Base-by-base conservation (phyloP, 805 yeast species). In the Sugiyamaella boreocaroliniensis region DNA sequence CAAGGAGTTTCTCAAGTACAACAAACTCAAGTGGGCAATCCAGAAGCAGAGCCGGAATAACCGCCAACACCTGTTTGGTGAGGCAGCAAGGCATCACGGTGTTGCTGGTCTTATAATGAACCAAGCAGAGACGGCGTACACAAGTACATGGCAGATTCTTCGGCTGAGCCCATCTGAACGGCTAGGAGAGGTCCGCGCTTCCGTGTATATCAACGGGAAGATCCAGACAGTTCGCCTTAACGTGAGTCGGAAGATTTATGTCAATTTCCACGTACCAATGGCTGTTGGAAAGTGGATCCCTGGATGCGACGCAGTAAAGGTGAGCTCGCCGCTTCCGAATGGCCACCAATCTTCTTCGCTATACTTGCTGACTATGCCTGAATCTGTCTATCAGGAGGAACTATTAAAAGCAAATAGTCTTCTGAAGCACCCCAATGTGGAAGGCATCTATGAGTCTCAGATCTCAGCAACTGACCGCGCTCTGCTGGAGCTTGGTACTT, bases 1-100 rank as follows among this genome's bases (percentile, higher is more conserved):
- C 61, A 47, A 63, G 22, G 73, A 71, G 43, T 77, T 78, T 62
- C 74, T 93, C 54, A 69, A 71, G 29, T 86, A 86, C 62, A 92
- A 86, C 68, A 89, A 92, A 67, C 76, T 81, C n/a, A 87, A 87
- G 64, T 93, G 99, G 99, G 79, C 72, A 47, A 72, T 81, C 11
- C 95, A 89, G 65, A 76, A 78, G n/a, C 79, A 79, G 56, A 85
- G 84, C 55, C 77, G 89, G 60, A 77, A 76, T 50, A 79, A 95
- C 62, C 77, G 97, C 63, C 76, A 76, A 51, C 83, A 81, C 57
- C 68, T 95, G 22, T 92, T 93, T 73, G 99, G 99, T 40, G 78
- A 73, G 26, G 65, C 81, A 2, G 71, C 82, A 1, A 44, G 55
- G 4, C 52, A 54, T 18, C 66, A 77, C 0, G 68, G 68, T 14